phyloP scores from a whole-genome alignment of 2,329 filamentous ascomycete genomes.

The Claviceps pusilla region DNA sequence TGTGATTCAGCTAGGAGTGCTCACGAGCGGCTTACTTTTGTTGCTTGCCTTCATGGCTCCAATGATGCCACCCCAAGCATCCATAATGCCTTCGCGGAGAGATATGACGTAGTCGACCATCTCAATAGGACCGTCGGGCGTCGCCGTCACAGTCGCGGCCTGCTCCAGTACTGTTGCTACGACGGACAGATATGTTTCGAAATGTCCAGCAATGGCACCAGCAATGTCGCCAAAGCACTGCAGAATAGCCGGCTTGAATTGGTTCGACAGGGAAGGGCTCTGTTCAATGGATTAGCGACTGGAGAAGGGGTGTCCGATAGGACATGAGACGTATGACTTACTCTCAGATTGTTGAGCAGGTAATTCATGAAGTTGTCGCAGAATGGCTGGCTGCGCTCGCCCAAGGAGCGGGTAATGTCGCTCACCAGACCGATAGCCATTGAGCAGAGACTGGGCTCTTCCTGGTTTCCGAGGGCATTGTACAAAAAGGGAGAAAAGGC shows the following conservation, averaged over 20 bases:
- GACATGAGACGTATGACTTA: conserved; percentile 24
- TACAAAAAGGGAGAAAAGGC: conserved; percentile 84
- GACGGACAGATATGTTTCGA: conserved; percentile 83
- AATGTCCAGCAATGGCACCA: conserved; percentile 78
- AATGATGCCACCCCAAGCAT: conserved; percentile 95
- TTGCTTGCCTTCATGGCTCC: conserved; percentile 75
- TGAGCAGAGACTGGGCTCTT: conserved; percentile 83
- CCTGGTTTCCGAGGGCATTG: conserved; percentile 87
- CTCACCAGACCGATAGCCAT: conserved; percentile 97
- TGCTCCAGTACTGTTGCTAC: conserved; percentile 91
- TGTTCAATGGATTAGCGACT: conserved; percentile 17
- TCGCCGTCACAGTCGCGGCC: conserved; percentile 67
- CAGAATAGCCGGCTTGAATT: conserved; percentile 95
- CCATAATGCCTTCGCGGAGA: conserved; percentile 92
- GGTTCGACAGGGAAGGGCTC: conserved; percentile 77
- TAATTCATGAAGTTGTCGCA: conserved; percentile 99
- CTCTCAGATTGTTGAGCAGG: conserved; percentile 76
- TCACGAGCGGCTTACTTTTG: conserved; percentile 49
- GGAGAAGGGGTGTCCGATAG: too few relatives aligned
- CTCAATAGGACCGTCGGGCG: conserved; percentile 72
- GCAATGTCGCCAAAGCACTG: conserved; percentile 98
- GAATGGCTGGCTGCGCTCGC: conserved; percentile 80
- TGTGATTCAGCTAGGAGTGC: too few relatives aligned
- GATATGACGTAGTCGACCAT: conserved; percentile 96
- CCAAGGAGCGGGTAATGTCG: conserved; percentile 84